phyloP scores from a whole-genome alignment of 495 filamentous ascomycete genomes.

The Aspergillus sparsus region DNA sequence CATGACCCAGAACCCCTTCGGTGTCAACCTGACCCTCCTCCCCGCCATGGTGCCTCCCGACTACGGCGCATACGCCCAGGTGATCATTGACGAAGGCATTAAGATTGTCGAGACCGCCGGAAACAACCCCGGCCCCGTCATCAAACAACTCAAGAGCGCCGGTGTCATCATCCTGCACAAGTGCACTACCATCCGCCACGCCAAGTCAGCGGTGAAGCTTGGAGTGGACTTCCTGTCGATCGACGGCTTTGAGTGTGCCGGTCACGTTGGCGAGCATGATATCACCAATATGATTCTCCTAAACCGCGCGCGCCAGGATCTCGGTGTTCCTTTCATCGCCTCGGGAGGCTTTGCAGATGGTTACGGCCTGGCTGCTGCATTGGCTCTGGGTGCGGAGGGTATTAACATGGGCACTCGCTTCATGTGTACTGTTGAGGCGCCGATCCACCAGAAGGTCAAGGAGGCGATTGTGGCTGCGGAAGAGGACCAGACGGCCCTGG shows the following conservation, averaged over 20 bases:
- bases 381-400: slow-evolving; percentile 87
- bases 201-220: slow-evolving; percentile 86
- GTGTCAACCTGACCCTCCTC: slow-evolving; percentile 93
- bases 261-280: slow-evolving; percentile 92
- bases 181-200: slow-evolving; percentile 95
- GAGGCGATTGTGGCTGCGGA: slow-evolving; percentile 83
- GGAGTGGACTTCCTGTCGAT: slow-evolving; percentile 96
- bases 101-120: slow-evolving; percentile 96
- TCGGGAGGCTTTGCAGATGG: slow-evolving; percentile 96
- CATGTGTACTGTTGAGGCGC: slow-evolving; percentile 89
- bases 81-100: slow-evolving; percentile 91
- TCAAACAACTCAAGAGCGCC: slow-evolving; percentile 81
- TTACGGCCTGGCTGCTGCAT: slow-evolving; percentile 88
- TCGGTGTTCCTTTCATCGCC: slow-evolving; percentile 90
- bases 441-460: slow-evolving; percentile 93
- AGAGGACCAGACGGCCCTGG: slow-evolving; percentile 87
- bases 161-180: slow-evolving; percentile 86
- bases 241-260: slow-evolving; percentile 97
- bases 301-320: slow-evolving; percentile 77
- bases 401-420: slow-evolving; percentile 96
- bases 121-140: slow-evolving; percentile 90
- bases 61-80: slow-evolving; percentile 89
- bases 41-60: slow-evolving; percentile 86
- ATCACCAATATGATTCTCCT: slow-evolving; percentile 98
- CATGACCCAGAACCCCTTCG: slow-evolving; percentile 89